Evolutionary conservation across 2,329 filamentous ascomycete genomes (phyloP).

Genomic region (Drechslerella dactyloides): DNA sequence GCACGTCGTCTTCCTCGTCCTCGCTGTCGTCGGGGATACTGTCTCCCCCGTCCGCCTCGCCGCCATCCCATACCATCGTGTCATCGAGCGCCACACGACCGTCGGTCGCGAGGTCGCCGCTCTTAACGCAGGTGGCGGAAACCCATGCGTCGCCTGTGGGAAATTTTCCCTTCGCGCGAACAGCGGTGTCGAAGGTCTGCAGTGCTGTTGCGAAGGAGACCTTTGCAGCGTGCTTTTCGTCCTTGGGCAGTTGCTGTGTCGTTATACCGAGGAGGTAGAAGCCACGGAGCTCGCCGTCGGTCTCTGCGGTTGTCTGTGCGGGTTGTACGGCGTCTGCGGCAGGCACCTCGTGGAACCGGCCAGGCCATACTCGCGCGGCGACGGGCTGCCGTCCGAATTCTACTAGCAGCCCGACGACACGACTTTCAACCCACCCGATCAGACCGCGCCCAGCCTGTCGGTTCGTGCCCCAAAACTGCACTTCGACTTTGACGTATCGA

Average conservation of each 20-base stretch:
- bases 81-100: constrained; percentile 39
- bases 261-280: constrained; percentile 68
- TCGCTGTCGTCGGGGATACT: constrained; percentile 44
- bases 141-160: constrained; percentile 64
- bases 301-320: constrained; percentile 54
- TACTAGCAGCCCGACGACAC: constrained; percentile 63
- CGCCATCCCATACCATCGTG: constrained; percentile 51
- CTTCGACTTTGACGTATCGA: constrained; percentile 67
- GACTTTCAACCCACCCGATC: constrained; percentile 70
- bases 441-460: constrained; percentile 64
- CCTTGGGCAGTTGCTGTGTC: constrained; percentile 55
- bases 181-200: constrained; percentile 60
- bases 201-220: constrained; percentile 61
- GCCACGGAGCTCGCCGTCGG: constrained; percentile 64
- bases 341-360: constrained; percentile 62
- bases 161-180: constrained; percentile 61
- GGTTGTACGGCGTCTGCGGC: constrained; percentile 30
- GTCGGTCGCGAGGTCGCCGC: constrained; percentile 25
- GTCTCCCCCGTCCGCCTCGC: constrained; percentile 45
- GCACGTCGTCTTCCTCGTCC: constrained; percentile 35
- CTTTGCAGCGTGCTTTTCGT: constrained; percentile 60
- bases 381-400: constrained; percentile 66
- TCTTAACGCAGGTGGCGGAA: constrained; percentile 55
- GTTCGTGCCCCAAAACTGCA: constrained; percentile 71
- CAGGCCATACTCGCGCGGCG: constrained; percentile 68